phyloP scores from a whole-genome alignment of 306 rosid species.

The Adenanthera pavonina region DNA sequence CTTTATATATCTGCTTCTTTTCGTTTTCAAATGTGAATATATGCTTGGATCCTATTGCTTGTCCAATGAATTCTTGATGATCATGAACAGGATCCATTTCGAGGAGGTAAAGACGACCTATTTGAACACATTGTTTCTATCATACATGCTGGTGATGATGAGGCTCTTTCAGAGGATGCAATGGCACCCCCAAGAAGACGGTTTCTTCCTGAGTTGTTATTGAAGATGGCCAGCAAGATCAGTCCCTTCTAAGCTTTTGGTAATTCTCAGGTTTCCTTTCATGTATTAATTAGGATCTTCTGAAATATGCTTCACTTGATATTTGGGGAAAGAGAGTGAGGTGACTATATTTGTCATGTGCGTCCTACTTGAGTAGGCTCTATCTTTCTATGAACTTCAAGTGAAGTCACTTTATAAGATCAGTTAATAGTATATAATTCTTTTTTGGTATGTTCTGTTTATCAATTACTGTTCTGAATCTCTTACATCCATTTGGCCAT shows the following conservation, averaged over 20 bases:
- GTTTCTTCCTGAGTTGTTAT: slow-evolving; percentile 82
- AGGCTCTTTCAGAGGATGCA: slow-evolving; percentile 71
- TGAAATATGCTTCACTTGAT: not conserved
- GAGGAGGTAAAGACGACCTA: slow-evolving; percentile 87
- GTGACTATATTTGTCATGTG: not conserved
- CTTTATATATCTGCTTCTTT: not conserved
- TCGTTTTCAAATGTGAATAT: slow-evolving; percentile 17
- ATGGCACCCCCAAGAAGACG: slow-evolving; percentile 75
- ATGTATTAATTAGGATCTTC: not conserved
- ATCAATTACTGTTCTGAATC: not conserved
- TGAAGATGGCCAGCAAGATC: slow-evolving; percentile 65
- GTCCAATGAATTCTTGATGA: slow-evolving; percentile 2
- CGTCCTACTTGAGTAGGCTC: not conserved
- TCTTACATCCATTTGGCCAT: not conserved
- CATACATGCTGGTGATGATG: slow-evolving; percentile 74
- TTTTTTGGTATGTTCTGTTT: not conserved
- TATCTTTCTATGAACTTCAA: too few species aligned
- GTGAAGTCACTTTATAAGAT: too few species aligned
- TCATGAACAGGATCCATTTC: slow-evolving; percentile 81
- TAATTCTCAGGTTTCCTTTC: slow-evolving; percentile 15
- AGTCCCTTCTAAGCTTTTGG: slow-evolving; percentile 74
- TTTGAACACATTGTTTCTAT: slow-evolving; percentile 70
- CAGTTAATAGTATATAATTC: too few species aligned
- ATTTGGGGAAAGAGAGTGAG: not conserved
- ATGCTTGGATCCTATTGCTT: slow-evolving; percentile 5